A percentile compares a stretch with the other conserved stretches of the same genome.
Evolutionary conservation across 345 rosid species (phyloP).

Genomic region (Pistacia atlantica): DNA sequence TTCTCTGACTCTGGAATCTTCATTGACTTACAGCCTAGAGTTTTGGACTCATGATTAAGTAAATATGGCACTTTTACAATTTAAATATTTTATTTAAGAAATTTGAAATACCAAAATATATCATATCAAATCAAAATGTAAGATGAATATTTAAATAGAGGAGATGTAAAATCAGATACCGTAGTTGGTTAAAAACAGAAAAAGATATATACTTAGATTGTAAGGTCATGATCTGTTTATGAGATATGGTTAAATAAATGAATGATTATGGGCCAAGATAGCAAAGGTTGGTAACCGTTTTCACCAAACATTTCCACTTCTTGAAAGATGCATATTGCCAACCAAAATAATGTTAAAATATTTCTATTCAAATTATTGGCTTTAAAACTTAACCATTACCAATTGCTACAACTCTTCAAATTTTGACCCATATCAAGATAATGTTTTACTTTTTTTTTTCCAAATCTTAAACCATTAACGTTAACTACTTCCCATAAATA

Average conservation of each 20-base stretch:
- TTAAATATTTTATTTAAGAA: too few relatives aligned
- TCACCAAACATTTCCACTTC: slow-evolving; percentile 35
- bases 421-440: too few relatives aligned
- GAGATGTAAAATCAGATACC: too few relatives aligned
- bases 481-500: too few relatives aligned
- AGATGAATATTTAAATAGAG: too few relatives aligned
- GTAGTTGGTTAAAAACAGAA: too few relatives aligned
- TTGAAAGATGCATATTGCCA: slow-evolving; percentile 30
- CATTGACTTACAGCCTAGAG: background rate
- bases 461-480: too few relatives aligned
- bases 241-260: slow-evolving; percentile 22
- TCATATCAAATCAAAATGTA: too few relatives aligned
- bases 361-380: slow-evolving; percentile 21
- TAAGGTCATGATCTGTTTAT: slow-evolving; percentile 8
- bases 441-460: too few relatives aligned
- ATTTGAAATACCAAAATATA: background rate
- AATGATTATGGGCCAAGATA: background rate
- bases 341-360: background rate
- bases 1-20: background rate
- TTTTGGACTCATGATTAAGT: too few relatives aligned
- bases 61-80: too few relatives aligned
- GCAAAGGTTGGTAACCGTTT: slow-evolving; percentile 36
- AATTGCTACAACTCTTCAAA: too few relatives aligned
- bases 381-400: background rate
- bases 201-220: background rate